A percentile compares a stretch with the other conserved stretches of the same genome.
Evolutionary conservation across 139 green algal genomes (phyloP).

Genomic region (Coccomyxa sp.): DNA sequence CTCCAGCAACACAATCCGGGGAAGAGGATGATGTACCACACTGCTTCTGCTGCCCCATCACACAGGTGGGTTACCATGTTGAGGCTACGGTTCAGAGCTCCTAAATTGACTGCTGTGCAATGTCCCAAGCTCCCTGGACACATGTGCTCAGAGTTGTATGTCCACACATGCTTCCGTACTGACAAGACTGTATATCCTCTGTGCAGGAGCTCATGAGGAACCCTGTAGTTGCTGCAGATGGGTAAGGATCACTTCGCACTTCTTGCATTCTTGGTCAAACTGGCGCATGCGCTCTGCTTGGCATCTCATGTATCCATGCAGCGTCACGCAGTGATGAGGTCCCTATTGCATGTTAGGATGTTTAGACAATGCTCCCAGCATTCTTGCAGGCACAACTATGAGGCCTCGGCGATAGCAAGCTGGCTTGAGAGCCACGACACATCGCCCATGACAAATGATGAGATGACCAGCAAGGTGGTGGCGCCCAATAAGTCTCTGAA

Average conservation of each 20-base stretch:
- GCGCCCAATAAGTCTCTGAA: slow-evolving; percentile 13
- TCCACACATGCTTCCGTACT: too few species aligned
- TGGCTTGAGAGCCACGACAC: slow-evolving; percentile 19
- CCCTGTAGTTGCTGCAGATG: slow-evolving; percentile 26
- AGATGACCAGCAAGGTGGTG: slow-evolving; percentile 11
- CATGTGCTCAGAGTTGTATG: too few species aligned
- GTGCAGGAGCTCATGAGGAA: slow-evolving; percentile 15
- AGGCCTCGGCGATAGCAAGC: slow-evolving; percentile 7
- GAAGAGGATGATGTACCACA: slow-evolving; percentile 9
- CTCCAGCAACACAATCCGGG: too few species aligned
- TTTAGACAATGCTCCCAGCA: neutral
- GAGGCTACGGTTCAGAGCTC: neutral
- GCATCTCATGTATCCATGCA: neutral
- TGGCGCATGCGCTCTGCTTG: too few species aligned
- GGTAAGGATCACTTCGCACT: neutral
- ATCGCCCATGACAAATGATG: slow-evolving; percentile 18
- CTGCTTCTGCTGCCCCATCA: slow-evolving; percentile 21
- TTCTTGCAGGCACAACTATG: slow-evolving; percentile 12
- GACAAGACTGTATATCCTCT: neutral
- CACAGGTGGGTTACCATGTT: neutral
- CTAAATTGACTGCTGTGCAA: too few species aligned
- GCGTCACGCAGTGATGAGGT: neutral
- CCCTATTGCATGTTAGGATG: too few species aligned
- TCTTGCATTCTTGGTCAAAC: too few species aligned
- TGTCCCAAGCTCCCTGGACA: too few species aligned